Evolutionary conservation across 2,329 filamentous ascomycete species (phyloP).

Genomic region (Cytospora schulzeri): DNA sequence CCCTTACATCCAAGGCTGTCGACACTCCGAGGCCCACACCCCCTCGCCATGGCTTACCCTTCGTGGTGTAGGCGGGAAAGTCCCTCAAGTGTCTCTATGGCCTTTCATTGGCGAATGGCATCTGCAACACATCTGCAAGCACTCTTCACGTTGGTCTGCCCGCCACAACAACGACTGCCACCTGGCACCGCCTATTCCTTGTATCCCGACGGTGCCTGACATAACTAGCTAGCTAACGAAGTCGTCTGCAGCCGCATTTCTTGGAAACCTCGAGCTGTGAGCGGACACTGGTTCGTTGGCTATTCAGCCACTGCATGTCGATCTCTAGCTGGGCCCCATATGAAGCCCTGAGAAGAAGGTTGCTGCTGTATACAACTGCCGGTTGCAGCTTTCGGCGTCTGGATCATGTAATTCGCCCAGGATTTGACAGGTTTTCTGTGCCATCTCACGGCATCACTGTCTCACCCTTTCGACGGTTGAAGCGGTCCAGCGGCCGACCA

Average conservation of each 20-base stretch:
- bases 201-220: constrained; percentile 19
- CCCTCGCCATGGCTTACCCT: constrained; percentile 11
- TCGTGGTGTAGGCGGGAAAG: constrained; percentile 1
- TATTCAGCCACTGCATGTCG: constrained; percentile 2
- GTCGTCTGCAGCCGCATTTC: constrained; percentile 15
- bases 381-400: not conserved
- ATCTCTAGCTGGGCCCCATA: not conserved
- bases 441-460: constrained; percentile 11
- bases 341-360: constrained; percentile 5
- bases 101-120: constrained; percentile 22
- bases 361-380: not conserved
- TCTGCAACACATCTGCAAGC: constrained; percentile 24
- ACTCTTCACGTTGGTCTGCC: constrained; percentile 19
- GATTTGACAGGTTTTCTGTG: constrained; percentile 12
- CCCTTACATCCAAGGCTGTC: not conserved
- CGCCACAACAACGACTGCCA: constrained; percentile 20
- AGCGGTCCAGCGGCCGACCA: constrained; percentile 8
- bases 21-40: constrained; percentile 3
- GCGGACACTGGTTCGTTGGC: constrained; percentile 12
- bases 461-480: constrained; percentile 15
- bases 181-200: constrained; percentile 23
- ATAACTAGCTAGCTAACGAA: constrained; percentile 16
- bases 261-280: not conserved
- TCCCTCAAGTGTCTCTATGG: not conserved
- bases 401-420: constrained; percentile 10